Evolutionary conservation across 805 yeast species (phyloP), one percentile per base, ranked within the genome.

Genomic region (Kluyveromyces lactis): DNA sequence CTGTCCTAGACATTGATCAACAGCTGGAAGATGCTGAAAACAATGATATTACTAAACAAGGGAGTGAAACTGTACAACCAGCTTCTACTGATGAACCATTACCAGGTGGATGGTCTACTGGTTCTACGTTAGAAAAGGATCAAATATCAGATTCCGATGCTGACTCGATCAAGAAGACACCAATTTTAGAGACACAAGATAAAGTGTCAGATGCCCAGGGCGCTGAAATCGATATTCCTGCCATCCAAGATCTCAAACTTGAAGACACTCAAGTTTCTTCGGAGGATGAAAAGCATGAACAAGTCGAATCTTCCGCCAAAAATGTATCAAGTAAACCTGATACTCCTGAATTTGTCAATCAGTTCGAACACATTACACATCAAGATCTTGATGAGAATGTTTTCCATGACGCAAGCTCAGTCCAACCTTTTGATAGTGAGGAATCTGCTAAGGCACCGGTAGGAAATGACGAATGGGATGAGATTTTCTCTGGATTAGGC

Each of bases 391-490:
- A 49, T 21, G 50, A 49, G 6, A 56, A 56, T 36, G 37, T 34
- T 13, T 34, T 34, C 30, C 37, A 34, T 26, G 37, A 34, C 17
- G 30, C 37, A 24, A 26, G 21, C 21, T 24, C 37, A 12, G 16
- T 11, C 18, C 21, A 17, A n/a, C 37, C 19, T 12, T 3, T 34
- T 26, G 30, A 26, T 17, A 11, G 18, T 3, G 30, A 34, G 21
- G 29, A 10, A 11, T 34, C 37, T 15, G 38, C 19, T 4, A 18
- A 36, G 12, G 39, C 39, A 8, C 52, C 52, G 44, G 61, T 53
- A 43, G 64, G 60, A 23, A 72, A 69, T 39, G 95, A 86, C 52
- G 97, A 87, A 58, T 87, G 97, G 97, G 95, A 87, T 53, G 89
- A 86, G 63, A 72, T 87, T 18, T 87, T 87, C 65, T 90, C 94